Percentiles rank a stretch among this genome's conserved stretches.
Conservation (phyloP, 208 protist genomes). For the Leishmania tarentolae region DNA sequence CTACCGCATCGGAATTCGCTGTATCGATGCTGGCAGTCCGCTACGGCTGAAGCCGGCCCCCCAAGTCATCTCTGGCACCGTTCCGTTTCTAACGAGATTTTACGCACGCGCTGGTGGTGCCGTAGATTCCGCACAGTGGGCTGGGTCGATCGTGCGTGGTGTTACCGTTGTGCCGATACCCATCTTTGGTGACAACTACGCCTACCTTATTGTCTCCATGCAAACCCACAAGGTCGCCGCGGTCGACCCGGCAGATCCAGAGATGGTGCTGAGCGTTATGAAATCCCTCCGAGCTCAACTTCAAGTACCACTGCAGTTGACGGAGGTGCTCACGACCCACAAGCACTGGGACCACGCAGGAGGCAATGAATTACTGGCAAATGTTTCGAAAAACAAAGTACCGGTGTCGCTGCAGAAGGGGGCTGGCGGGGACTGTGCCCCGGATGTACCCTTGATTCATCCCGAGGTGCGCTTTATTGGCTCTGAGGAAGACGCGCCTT, state of each 20-base stretch:
- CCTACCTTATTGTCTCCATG: conserved; percentile 82
- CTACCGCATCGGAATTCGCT: conserved; percentile 72
- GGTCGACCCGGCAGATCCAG: conserved; percentile 82
- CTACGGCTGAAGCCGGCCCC: conserved; percentile 17
- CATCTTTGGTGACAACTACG: conserved; percentile 91
- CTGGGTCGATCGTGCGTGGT: background rate
- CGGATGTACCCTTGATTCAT: conserved; percentile 10
- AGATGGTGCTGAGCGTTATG: conserved; percentile 54
- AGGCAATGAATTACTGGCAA: conserved; percentile 81
- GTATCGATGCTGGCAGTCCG: conserved; percentile 30
- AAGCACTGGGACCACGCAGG: conserved; percentile 97
- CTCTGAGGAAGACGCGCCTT: conserved; percentile 65
- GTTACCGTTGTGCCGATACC: conserved; percentile 76
- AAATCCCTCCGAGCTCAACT: conserved; percentile 37
- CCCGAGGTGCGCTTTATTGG: conserved; percentile 67
- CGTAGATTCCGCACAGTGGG: conserved; percentile 25
- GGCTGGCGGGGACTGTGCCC: conserved; percentile 14
- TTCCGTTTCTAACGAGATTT: conserved; percentile 18
- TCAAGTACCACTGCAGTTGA: conserved; percentile 48
- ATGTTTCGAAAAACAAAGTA: conserved; percentile 15
- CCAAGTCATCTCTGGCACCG: background rate
- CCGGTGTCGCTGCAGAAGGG: conserved; percentile 19
- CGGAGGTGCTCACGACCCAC: conserved; percentile 94
- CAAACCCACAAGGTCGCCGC: conserved; percentile 52
- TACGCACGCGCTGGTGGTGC: conserved; percentile 19